Evolutionary conservation across 2,329 filamentous ascomycete genomes (phyloP).

Genomic region (Cytospora chrysosperma): DNA sequence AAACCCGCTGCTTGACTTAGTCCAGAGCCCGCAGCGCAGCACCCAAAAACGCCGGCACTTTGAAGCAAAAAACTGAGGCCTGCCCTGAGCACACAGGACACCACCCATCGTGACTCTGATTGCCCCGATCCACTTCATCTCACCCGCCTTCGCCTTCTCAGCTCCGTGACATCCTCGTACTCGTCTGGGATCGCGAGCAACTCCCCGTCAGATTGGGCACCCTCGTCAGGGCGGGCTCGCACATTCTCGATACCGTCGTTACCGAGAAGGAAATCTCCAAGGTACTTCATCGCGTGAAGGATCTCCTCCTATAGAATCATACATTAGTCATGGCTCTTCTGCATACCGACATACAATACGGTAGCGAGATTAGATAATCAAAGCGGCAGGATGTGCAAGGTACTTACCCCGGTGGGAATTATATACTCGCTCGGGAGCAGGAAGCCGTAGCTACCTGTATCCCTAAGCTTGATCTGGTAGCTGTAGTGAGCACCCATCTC

Average conservation of each 20-base stretch:
- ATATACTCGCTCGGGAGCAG: conserved; percentile 84
- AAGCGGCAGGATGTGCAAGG: neutral
- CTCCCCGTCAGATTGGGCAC: conserved; percentile 26
- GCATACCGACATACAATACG: neutral
- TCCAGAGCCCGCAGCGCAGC: neutral
- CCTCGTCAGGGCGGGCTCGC: conserved; percentile 26
- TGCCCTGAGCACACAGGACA: neutral
- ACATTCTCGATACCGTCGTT: conserved; percentile 63
- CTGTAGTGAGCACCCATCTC: conserved; percentile 78
- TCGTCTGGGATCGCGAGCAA: conserved; percentile 14
- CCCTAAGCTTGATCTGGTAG: conserved; percentile 91
- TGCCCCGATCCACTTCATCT: neutral
- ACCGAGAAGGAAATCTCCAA: conserved; percentile 75
- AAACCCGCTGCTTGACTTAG: neutral
- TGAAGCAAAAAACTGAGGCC: neutral
- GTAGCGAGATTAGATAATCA: neutral
- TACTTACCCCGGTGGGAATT: conserved; percentile 66
- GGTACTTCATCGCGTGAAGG: conserved; percentile 77
- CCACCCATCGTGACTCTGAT: neutral
- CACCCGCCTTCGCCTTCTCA: conserved; percentile 18
- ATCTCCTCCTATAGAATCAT: conserved; percentile 60
- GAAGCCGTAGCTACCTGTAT: conserved; percentile 93
- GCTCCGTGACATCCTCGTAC: conserved; percentile 20
- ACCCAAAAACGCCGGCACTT: neutral
- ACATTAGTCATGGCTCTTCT: neutral